A percentile compares a stretch with the other conserved stretches of the same genome.
phyloP scores from a whole-genome alignment of 495 filamentous ascomycete genomes.

The Pseudoneurospora amorphoporcata region DNA sequence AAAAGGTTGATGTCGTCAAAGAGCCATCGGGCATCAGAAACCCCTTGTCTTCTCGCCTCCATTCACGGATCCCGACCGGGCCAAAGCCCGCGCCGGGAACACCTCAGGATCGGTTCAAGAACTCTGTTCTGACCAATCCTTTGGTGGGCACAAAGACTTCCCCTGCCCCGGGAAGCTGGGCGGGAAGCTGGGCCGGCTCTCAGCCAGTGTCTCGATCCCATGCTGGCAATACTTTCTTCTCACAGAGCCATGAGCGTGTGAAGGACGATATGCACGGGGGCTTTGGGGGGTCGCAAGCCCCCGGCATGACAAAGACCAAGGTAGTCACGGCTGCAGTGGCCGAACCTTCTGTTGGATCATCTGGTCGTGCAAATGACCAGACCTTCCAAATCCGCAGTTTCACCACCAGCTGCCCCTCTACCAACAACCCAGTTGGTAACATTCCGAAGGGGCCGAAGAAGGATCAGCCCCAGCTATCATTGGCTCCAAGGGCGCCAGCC shows the following conservation, averaged over 20 bases:
- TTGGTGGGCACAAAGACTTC: not conserved
- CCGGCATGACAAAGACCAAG: not conserved
- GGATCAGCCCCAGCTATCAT: not conserved
- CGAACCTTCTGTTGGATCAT: not conserved
- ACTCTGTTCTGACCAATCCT: not conserved
- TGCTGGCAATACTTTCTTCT: not conserved
- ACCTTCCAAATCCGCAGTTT: not conserved
- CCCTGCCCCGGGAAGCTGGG: not conserved
- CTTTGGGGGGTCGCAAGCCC: not conserved
- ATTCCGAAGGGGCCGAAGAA: not conserved
- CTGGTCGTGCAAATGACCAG: not conserved
- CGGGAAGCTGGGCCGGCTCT: not conserved
- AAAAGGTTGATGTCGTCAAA: not conserved
- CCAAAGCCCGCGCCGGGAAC: not conserved
- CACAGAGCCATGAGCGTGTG: not conserved
- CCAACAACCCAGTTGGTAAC: not conserved
- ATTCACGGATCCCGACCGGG: not conserved
- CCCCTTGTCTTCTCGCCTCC: not conserved
- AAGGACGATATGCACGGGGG: not conserved
- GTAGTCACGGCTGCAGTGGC: not conserved
- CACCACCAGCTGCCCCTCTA: not conserved
- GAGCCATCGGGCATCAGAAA: not conserved
- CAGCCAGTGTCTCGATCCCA: not conserved
- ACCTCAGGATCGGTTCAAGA: constrained; percentile 8
- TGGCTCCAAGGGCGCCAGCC: not conserved